Evolutionary conservation across 176 grass and related monocot species (phyloP), one percentile per base, ranked within the genome.

Genomic region (Avena sativa): DNA sequence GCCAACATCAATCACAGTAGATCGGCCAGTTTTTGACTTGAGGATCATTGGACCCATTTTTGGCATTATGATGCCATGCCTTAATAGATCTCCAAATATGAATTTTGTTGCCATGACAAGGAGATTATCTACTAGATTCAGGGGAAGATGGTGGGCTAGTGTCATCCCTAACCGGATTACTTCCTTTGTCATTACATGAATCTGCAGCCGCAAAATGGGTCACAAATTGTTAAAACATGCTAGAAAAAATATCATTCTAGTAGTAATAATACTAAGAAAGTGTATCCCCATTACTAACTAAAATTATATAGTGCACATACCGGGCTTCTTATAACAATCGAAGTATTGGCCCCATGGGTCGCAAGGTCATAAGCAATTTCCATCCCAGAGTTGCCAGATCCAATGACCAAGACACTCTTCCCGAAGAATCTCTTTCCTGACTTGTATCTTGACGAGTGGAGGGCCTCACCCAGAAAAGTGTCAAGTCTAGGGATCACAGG

Each of bases 331-430:
- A 87, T 71, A 36, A 74, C 50, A 15, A 94, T 89, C 12, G 86
- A 73, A 7, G 89, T 85, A 4, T 78, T 19, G 0, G 80, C 89
- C 8, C 76, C 80, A 85, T 87, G 51, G 38, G 3, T 59, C 0
- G 89, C 64, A 56, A 94, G 89, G 36, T 91, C 89, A 3, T 91
- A 89, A 3, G 89, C 87, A 1, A 94, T 91, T 80, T 94, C 92
- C 84, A 94, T 91, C 1, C 89, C 89, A 0, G 89, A 94, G 20
- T 94, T 91, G 21, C 92, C 92, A 2, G 49, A 52, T 2, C 92
- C 92, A 7, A 94, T 79, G 0, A 94, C 87, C 2, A 94, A 64
- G 5, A 94, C 75, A 0, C 15, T 87, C 50, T 69, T 52, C 5
- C 76, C 75, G 1, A 80, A n/a, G 26, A 91, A 94, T 0, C 0